Conservation (phyloP, 2,329 filamentous ascomycete genomes). For the Penicillium sp. region DNA sequence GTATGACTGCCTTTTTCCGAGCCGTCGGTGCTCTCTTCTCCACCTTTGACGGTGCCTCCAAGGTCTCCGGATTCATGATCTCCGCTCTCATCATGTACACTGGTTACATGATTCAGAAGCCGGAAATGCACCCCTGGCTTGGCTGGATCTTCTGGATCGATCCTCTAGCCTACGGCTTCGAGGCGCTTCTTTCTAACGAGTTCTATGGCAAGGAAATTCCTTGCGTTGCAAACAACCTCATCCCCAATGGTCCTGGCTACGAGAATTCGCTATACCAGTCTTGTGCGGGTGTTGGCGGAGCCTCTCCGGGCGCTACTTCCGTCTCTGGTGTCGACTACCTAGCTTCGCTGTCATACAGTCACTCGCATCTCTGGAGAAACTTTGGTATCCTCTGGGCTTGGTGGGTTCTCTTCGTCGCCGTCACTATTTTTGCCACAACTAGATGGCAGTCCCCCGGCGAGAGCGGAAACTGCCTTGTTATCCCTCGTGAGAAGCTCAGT, state of each 20-base stretch:
- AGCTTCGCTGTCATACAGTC: slow-evolving; percentile 54
- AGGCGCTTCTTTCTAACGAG: slow-evolving; percentile 39
- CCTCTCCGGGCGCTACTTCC: slow-evolving; percentile 48
- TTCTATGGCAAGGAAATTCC: slow-evolving; percentile 37
- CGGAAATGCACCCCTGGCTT: slow-evolving; percentile 56
- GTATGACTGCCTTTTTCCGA: slow-evolving; percentile 61
- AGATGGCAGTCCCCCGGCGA: slow-evolving; percentile 58
- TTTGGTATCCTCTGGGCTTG: slow-evolving; percentile 64
- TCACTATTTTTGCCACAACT: slow-evolving; percentile 61
- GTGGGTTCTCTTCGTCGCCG: slow-evolving; percentile 60
- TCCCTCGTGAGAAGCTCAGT: slow-evolving; percentile 56
- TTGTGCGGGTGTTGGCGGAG: slow-evolving; percentile 59
- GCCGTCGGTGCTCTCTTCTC: slow-evolving; percentile 57
- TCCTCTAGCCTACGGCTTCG: slow-evolving; percentile 41
- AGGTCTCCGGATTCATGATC: slow-evolving; percentile 47
- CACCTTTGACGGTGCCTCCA: slow-evolving; percentile 62
- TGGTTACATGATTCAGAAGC: slow-evolving; percentile 48
- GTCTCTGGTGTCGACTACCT: slow-evolving; percentile 63
- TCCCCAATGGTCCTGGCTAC: slow-evolving; percentile 38
- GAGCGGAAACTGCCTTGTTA: slow-evolving; percentile 56
- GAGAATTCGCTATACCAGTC: slow-evolving; percentile 23
- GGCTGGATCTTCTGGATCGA: slow-evolving; percentile 48
- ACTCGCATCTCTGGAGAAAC: slow-evolving; percentile 59
- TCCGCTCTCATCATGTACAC: slow-evolving; percentile 41
- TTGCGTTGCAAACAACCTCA: slow-evolving; percentile 37